Percentiles rank a stretch among this genome's conserved stretches.
Conservation (phyloP, 2,329 filamentous ascomycete species). For the Xylariaceae sp. region DNA sequence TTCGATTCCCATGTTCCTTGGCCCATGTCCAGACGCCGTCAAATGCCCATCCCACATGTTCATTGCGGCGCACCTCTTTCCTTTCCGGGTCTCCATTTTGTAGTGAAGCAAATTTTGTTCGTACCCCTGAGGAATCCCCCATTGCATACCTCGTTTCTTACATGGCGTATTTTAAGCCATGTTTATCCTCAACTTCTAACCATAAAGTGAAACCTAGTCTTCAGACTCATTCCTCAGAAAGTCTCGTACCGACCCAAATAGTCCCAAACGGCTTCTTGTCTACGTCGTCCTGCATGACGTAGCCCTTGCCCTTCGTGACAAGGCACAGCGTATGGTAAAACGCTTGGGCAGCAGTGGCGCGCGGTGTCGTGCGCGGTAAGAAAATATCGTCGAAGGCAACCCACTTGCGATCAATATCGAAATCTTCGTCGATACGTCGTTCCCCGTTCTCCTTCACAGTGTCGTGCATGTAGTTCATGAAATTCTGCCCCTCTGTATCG, state of each 20-base stretch:
- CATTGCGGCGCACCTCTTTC: too few relatives aligned
- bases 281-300: constrained; percentile 56
- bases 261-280: constrained; percentile 40
- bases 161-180: too few relatives aligned
- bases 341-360: constrained; percentile 66
- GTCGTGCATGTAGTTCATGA: constrained; percentile 41
- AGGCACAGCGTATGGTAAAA: constrained; percentile 71
- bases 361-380: constrained; percentile 49
- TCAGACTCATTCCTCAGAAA: background rate
- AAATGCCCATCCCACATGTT: too few relatives aligned
- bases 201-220: too few relatives aligned
- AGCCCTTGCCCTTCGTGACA: constrained; percentile 60
- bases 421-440: constrained; percentile 28
- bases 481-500: constrained; percentile 44
- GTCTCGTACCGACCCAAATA: constrained; percentile 42
- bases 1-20: too few relatives aligned
- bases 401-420: constrained; percentile 36
- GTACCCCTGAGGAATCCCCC: too few relatives aligned
- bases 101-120: too few relatives aligned
- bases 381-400: constrained; percentile 69
- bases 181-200: too few relatives aligned
- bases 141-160: too few relatives aligned
- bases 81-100: too few relatives aligned
- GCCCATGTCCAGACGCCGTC: too few relatives aligned
- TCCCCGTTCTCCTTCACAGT: constrained; percentile 30